Conservation (phyloP, 306 rosid genomes). For the Quercus ilex region DNA sequence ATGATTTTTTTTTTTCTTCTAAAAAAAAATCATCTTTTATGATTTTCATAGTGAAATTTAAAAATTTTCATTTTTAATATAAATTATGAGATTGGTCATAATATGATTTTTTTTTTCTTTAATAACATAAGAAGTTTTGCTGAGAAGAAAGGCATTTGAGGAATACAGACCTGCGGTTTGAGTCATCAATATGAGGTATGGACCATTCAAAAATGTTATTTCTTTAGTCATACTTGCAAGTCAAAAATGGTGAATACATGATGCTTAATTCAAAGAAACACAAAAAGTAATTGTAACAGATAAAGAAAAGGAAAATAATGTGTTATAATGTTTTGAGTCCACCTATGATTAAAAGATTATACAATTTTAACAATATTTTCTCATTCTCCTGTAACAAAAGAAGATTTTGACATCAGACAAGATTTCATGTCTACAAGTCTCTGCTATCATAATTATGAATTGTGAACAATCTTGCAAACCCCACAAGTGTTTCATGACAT, state of each 20-base stretch:
- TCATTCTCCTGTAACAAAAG: background rate
- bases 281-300: background rate
- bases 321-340: background rate
- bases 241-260: background rate
- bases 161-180: constrained; percentile 69
- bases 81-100: no score
- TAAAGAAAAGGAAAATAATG: background rate
- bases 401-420: background rate
- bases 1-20: no score
- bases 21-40: no score
- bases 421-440: background rate
- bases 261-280: no score
- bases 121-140: background rate
- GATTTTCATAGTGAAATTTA: no score
- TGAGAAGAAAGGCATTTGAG: background rate
- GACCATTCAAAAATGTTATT: constrained; percentile 89
- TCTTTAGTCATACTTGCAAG: constrained; percentile 76
- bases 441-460: background rate
- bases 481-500: background rate
- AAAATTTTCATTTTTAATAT: no score
- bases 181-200: constrained; percentile 70
- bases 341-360: no score
- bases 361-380: background rate
- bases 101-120: no score
- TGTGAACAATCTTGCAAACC: background rate